Evolutionary conservation across 2,329 filamentous ascomycete genomes (phyloP).

Genomic region (Ciborinia camelliae): DNA sequence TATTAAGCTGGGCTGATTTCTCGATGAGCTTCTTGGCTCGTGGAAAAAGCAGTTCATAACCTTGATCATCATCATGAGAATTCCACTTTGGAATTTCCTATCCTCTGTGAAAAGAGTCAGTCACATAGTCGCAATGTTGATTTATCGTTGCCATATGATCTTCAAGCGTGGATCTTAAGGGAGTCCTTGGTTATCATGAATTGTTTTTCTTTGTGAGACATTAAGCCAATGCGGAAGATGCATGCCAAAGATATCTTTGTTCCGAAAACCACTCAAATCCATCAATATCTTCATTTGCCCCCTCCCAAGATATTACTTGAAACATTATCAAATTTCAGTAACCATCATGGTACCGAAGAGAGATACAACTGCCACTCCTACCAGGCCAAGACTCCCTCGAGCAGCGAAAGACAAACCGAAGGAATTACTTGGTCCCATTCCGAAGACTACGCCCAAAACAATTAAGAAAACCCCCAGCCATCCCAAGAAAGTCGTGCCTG

Average conservation of each 20-base stretch:
- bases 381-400: constrained; percentile 2
- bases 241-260: constrained; percentile 18
- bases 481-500: background rate
- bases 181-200: background rate
- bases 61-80: background rate
- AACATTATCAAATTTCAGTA: background rate
- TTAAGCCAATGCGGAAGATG: constrained; percentile 1
- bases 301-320: background rate
- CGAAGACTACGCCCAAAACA: constrained; percentile 2
- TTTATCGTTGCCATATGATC: background rate
- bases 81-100: background rate
- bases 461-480: background rate
- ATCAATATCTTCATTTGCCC: background rate
- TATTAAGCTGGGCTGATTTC: background rate
- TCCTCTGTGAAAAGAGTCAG: background rate
- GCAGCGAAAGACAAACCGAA: constrained; percentile 8
- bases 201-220: constrained; percentile 15
- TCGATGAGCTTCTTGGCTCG: background rate
- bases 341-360: constrained; percentile 8
- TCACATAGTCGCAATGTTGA: background rate
- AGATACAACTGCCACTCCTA: background rate
- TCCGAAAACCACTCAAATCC: background rate
- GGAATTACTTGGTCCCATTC: background rate
- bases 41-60: background rate
- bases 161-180: background rate